Evolutionary conservation across 192 early-diverging fungal genomes (phyloP).

Genomic region (Rhizoclosmatium sp.): DNA sequence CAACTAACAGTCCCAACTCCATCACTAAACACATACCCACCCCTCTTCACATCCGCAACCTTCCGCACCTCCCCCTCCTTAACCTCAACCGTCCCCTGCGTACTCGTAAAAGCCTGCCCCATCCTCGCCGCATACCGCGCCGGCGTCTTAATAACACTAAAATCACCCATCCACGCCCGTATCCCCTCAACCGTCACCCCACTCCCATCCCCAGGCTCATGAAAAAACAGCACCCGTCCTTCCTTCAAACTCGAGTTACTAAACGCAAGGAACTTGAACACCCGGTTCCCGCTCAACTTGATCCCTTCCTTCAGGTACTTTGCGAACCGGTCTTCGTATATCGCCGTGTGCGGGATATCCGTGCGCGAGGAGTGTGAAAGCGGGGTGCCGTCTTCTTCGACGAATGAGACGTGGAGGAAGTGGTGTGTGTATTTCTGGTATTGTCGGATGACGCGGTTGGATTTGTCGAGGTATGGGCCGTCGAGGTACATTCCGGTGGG

Average conservation of each 20-base stretch:
- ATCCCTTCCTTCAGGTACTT: constrained; percentile 50
- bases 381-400: constrained; percentile 64
- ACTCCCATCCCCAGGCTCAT: constrained; percentile 42
- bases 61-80: constrained; percentile 43
- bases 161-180: constrained; percentile 74
- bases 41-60: constrained; percentile 65
- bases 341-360: constrained; percentile 47
- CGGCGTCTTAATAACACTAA: constrained; percentile 66
- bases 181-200: constrained; percentile 59
- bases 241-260: constrained; percentile 68
- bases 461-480: constrained; percentile 69
- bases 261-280: constrained; percentile 71
- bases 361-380: constrained; percentile 42
- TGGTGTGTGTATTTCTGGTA: constrained; percentile 56
- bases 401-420: constrained; percentile 76
- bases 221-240: constrained; percentile 79
- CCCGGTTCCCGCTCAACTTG: constrained; percentile 54
- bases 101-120: constrained; percentile 55
- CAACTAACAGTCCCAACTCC: constrained; percentile 73
- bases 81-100: constrained; percentile 14
- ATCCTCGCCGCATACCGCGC: constrained; percentile 72
- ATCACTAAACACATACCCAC: constrained; percentile 75
- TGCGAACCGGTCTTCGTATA: constrained; percentile 56
- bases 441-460: constrained; percentile 78
- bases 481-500: constrained; percentile 73